phyloP scores from a whole-genome alignment of 441 rosid genomes.

The Syzygium syzygioides region DNA sequence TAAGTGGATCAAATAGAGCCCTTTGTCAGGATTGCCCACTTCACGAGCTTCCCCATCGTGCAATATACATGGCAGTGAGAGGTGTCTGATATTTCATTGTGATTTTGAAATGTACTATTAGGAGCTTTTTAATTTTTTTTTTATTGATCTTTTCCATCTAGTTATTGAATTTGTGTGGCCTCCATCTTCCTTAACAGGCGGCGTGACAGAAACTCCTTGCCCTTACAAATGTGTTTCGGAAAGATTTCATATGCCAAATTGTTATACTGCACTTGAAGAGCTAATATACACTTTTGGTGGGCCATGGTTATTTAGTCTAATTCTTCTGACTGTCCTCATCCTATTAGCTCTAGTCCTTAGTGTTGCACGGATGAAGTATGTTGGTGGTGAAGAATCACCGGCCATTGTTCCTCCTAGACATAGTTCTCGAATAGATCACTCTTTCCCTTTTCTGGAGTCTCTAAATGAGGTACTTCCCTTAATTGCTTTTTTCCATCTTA shows the following conservation, averaged over 20 bases:
- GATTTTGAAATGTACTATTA: background rate
- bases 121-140: background rate
- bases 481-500: background rate
- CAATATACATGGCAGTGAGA: slow-evolving; percentile 51
- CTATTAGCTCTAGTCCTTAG: slow-evolving; percentile 84
- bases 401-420: slow-evolving; percentile 51
- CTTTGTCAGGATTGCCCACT: slow-evolving; percentile 65
- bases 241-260: slow-evolving; percentile 87
- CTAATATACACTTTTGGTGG: slow-evolving; percentile 91
- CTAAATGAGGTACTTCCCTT: slow-evolving; percentile 58
- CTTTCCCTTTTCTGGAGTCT: slow-evolving; percentile 90
- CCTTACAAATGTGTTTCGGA: slow-evolving; percentile 80
- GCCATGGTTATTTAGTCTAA: slow-evolving; percentile 79
- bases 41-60: slow-evolving; percentile 75
- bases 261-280: slow-evolving; percentile 88
- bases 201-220: slow-evolving; percentile 79
- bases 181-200: slow-evolving; percentile 39
- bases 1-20: slow-evolving; percentile 61
- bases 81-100: slow-evolving; percentile 22
- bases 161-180: background rate
- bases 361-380: slow-evolving; percentile 87
- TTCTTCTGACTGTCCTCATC: slow-evolving; percentile 66
- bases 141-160: background rate
- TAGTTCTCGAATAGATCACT: slow-evolving; percentile 65
- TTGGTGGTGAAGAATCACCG: slow-evolving; percentile 72